Base-by-base conservation (phyloP, 768 basidiomycete species). In the Plicaturopsis crispa region DNA sequence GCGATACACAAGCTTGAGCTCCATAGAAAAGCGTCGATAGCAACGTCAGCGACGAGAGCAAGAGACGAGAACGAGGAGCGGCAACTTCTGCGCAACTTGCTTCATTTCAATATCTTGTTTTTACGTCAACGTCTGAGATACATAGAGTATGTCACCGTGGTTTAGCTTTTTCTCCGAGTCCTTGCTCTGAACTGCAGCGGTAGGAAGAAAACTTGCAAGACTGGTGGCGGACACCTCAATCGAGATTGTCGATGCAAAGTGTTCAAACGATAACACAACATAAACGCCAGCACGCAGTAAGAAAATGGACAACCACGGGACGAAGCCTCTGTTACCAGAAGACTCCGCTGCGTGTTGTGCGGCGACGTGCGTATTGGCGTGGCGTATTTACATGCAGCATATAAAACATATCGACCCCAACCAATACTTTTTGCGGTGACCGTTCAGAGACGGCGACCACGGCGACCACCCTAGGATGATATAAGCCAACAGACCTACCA, bases 371-470 rank as follows among this genome's bases (percentile, higher is more conserved):
- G 62, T 61, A 62, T 73, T 71, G 59, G 56, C 42, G 52, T 48
- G 55, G 53, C 56, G 60, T 42, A 50, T 49, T 51, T 41, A 58
- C 51, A 51, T 44, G 51, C 41, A 43, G 44, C 43, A n/a, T n/a
- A n/a, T n/a, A n/a, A n/a, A 4, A 22, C 17, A 38, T 26, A 10
- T 31, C n/a, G n/a, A n/a, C n/a, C n/a, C n/a, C n/a, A n/a, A n/a
- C n/a, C n/a, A n/a, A n/a, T n/a, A n/a, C n/a, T n/a, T n/a, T n/a
- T n/a, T n/a, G n/a, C n/a, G n/a, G n/a, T n/a, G n/a, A n/a, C n/a
- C n/a, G n/a, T n/a, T 66, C 62, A 87, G 55, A 94, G 77, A 84
- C 92, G 89, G 56, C 92, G 86, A 88, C 92, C 92, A 69, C 92
- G 90, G 52, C 92, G 88, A 91, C 92, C 92, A 81, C 92, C 93